Evolutionary conservation across 441 rosid species (phyloP), one percentile per base, ranked within the genome.

Genomic region (Jatropha multifida): DNA sequence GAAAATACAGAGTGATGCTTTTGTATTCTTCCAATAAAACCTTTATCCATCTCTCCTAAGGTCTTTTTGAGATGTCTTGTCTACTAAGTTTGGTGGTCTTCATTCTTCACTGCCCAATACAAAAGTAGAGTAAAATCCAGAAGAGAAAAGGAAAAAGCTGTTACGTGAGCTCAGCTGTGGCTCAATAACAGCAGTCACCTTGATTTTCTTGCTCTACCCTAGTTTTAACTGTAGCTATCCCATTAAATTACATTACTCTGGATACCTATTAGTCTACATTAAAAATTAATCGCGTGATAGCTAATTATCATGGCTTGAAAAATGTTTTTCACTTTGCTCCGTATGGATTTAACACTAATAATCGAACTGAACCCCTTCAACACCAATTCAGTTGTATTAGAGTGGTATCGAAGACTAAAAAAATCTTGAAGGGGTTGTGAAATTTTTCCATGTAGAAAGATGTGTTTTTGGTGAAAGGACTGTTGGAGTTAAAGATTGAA

Each of bases 11-110:
- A 65, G 42, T 48, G 76, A 27, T 41, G 76, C 82, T 80, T 79
- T 82, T 83, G 82, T 82, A 76, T 81, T 83, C 68, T 79, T 79
- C 73, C 82, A 61, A 82, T 80, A 52, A 78, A 79, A 79, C 68
- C 76, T 74, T 75, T 77, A 17, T 55, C 54, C 60, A 71, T 74
- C 74, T 74, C 71, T 56, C 42, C 69, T 59, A 32, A 49, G 59
- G 67, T 68, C 68, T 74, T 69, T 74, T 78, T 66, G 79, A 74
- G 69, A 44, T 75, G 78, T 76, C 80, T 76, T 54, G 68, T 82
- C 83, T 72, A 70, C 80, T 61, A 80, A 77, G 73, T 78, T 83
- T 59, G 80, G 55, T 54, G 32, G 61, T 58, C 4, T 11, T 23
- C 63, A 38, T 20, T 71, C 68, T 67, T 65, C 68, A 62, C 65